A percentile compares a stretch with the other conserved stretches of the same genome.
Evolutionary conservation across 148 eudicot species (phyloP).

Genomic region (Vaccinium myrtillus): DNA sequence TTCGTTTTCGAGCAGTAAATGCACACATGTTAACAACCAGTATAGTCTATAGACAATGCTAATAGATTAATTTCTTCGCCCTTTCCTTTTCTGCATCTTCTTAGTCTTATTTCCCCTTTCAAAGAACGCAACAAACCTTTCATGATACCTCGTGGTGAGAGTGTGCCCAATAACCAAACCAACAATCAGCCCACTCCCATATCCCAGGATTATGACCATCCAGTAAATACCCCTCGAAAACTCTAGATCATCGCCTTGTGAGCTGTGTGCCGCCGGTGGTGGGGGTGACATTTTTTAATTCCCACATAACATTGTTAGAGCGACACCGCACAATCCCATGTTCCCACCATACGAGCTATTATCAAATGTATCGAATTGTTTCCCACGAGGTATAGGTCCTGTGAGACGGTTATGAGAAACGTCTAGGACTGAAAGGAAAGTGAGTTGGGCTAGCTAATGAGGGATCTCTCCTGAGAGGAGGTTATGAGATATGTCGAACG

Average conservation of each 20-base stretch:
- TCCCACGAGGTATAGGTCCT: too few species aligned
- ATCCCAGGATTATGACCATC: neutral
- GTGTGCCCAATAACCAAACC: neutral
- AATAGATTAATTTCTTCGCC: neutral
- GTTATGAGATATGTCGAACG: too few species aligned
- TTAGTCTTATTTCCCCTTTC: too few species aligned
- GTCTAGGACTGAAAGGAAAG: too few species aligned
- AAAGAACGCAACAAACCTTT: neutral
- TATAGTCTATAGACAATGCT: too few species aligned
- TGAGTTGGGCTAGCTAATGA: too few species aligned
- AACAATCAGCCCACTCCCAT: neutral
- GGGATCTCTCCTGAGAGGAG: too few species aligned
- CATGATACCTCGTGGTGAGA: neutral
- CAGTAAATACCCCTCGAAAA: neutral
- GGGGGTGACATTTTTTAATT: neutral
- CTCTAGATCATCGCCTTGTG: neutral
- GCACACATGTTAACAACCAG: too few species aligned
- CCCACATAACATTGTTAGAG: neutral
- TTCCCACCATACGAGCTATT: too few species aligned
- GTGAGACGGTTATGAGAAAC: too few species aligned
- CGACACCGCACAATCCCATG: neutral
- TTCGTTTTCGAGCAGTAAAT: too few species aligned
- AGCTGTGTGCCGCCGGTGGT: neutral
- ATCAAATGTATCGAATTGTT: too few species aligned
- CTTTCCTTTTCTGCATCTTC: neutral